Conservation (phyloP, 768 basidiomycete genomes). For the Phylloporus arenicola region DNA sequence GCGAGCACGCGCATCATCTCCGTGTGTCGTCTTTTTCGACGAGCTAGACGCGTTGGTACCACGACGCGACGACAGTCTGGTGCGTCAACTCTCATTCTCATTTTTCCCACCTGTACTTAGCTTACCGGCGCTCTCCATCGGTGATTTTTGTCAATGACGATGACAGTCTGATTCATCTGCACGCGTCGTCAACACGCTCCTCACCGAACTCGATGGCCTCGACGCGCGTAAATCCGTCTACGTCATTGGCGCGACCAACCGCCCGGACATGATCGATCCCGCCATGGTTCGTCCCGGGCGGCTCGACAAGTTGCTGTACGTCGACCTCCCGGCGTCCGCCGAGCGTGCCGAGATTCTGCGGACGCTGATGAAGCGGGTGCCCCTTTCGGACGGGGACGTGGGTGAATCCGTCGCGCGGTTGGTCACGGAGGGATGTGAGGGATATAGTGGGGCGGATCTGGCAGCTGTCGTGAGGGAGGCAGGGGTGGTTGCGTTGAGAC, state of each 20-base stretch:
- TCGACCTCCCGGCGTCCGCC: conserved; percentile 68
- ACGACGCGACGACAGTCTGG: conserved; percentile 82
- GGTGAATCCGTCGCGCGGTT: conserved; percentile 38
- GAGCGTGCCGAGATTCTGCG: conserved; percentile 84
- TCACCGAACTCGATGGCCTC: conserved; percentile 91
- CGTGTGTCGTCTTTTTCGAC: conserved; percentile 94
- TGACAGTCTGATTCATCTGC: conserved; percentile 81
- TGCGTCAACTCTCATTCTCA: conserved; percentile 32
- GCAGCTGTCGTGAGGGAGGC: conserved; percentile 87
- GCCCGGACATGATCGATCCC: conserved; percentile 96
- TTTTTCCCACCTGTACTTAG: not conserved
- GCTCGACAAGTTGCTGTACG: conserved; percentile 89
- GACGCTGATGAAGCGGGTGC: conserved; percentile 69
- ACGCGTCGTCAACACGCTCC: conserved; percentile 84
- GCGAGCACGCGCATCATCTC: conserved; percentile 86
- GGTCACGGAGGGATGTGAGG: conserved; percentile 63
- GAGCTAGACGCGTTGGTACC: conserved; percentile 92
- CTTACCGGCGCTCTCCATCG: not conserved
- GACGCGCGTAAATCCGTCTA: conserved; percentile 83
- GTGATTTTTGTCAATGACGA: not conserved
- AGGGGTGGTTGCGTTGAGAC: conserved; percentile 74
- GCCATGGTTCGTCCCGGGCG: conserved; percentile 97
- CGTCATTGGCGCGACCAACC: conserved; percentile 91
- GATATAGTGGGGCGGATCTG: conserved; percentile 89
- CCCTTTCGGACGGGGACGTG: conserved; percentile 36